Percentiles rank a stretch among this genome's conserved stretches.
phyloP scores from a whole-genome alignment of 2,329 filamentous ascomycete genomes.

The Trichoderma sp. region DNA sequence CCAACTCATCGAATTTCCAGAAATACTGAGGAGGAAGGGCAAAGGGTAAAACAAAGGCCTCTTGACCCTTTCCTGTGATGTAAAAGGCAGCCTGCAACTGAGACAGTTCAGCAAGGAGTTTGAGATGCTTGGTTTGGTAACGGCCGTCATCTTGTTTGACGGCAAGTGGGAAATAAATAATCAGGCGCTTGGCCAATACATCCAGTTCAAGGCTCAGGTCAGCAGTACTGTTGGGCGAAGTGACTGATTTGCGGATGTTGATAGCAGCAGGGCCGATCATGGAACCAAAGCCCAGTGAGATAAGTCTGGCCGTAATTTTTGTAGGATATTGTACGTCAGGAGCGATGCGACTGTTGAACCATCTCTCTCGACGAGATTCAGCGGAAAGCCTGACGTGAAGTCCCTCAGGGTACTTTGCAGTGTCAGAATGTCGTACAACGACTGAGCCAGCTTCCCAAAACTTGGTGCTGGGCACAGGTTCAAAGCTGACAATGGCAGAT shows the following conservation, averaged over 20 bases:
- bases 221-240: background rate
- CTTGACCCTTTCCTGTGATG: constrained; percentile 37
- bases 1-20: constrained; percentile 42
- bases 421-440: constrained; percentile 36
- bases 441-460: constrained; percentile 55
- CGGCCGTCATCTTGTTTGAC: constrained; percentile 24
- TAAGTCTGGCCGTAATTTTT: constrained; percentile 48
- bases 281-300: constrained; percentile 64
- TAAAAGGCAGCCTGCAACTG: constrained; percentile 52
- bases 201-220: constrained; percentile 40
- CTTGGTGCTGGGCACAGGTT: constrained; percentile 54
- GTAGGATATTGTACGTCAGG: constrained; percentile 35
- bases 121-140: constrained; percentile 41
- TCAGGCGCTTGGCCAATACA: constrained; percentile 37
- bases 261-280: constrained; percentile 58
- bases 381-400: constrained; percentile 31
- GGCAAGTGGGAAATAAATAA: constrained; percentile 39
- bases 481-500: constrained; percentile 57
- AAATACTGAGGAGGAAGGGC: constrained; percentile 55
- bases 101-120: constrained; percentile 50
- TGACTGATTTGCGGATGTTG: constrained; percentile 58
- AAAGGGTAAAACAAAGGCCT: constrained; percentile 51
- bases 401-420: constrained; percentile 30
- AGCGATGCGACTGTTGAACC: background rate
- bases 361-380: background rate